These are phyloP conservation scores for Thelephora terrestris DNA, from an alignment of 1,284 basidiomycete species.

Conservation along the genomic window DNA sequence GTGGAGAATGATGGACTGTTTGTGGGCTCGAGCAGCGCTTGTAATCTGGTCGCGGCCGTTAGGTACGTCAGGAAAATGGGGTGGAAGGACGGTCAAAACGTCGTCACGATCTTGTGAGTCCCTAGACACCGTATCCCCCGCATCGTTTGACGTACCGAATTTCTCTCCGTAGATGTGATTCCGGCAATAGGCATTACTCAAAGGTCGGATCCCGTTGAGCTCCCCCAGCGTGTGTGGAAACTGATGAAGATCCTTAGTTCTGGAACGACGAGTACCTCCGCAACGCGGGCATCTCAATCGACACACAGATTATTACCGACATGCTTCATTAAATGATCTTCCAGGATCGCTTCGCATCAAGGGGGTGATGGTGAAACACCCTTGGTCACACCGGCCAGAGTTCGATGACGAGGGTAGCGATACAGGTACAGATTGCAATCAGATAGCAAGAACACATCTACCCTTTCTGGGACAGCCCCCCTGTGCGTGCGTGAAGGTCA, in stretches of 20 bases:
- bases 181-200: constrained; percentile 78
- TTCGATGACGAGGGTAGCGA: too few relatives aligned
- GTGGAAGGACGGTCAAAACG: constrained; percentile 50
- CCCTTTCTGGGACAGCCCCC: too few relatives aligned
- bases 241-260: constrained; percentile 10
- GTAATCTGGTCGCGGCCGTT: constrained; percentile 88
- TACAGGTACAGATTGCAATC: too few relatives aligned
- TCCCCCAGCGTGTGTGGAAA: constrained; percentile 1
- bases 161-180: constrained; percentile 55
- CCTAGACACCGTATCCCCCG: background rate
- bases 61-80: constrained; percentile 65
- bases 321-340: constrained; percentile 25
- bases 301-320: constrained; percentile 42
- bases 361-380: too few relatives aligned
- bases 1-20: constrained; percentile 89
- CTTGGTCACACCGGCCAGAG: too few relatives aligned
- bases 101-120: constrained; percentile 80
- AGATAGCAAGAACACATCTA: too few relatives aligned
- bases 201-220: constrained; percentile 45
- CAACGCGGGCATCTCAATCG: constrained; percentile 49
- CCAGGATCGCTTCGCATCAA: too few relatives aligned
- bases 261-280: constrained; percentile 77
- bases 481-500: too few relatives aligned
- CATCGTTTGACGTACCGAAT: constrained; percentile 1
- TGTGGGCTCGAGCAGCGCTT: constrained; percentile 92